Percentiles rank a stretch among this genome's conserved stretches.
Conservation (phyloP, 225 moss, liverwort and hornwort genomes). For the Sphagnum contortum region DNA sequence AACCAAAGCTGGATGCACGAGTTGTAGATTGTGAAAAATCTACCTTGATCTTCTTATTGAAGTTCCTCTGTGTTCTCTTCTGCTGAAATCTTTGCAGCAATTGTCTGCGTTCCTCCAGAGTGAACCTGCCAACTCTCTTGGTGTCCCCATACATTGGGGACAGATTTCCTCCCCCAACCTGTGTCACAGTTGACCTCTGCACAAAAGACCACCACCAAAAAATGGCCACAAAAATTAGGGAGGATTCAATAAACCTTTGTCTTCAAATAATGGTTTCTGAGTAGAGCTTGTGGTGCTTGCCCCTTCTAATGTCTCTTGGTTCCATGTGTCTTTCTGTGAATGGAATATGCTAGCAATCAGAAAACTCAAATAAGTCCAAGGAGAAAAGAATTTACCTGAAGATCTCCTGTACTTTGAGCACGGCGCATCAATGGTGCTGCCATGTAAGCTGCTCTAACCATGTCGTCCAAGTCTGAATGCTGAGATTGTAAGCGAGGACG, state of each 20-base stretch:
- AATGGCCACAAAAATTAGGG: too few species aligned
- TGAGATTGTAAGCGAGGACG: too few species aligned
- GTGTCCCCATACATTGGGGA: constrained; percentile 77
- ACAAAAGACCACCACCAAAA: background rate
- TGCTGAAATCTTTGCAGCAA: constrained; percentile 94
- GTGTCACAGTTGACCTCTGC: constrained; percentile 20
- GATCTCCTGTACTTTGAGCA: constrained; percentile 55
- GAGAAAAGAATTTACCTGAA: constrained; percentile 23
- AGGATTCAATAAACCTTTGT: too few species aligned
- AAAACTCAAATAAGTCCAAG: too few species aligned
- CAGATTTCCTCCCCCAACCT: constrained; percentile 68
- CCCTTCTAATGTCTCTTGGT: too few species aligned
- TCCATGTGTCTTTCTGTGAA: too few species aligned
- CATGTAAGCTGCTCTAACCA: too few species aligned
- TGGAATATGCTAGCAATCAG: too few species aligned
- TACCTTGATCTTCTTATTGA: constrained; percentile 99
- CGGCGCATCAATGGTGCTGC: constrained; percentile 38
- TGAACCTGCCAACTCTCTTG: constrained; percentile 84
- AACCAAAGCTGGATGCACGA: background rate
- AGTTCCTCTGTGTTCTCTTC: constrained; percentile 88
- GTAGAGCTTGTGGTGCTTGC: too few species aligned
- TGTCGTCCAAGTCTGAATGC: too few species aligned
- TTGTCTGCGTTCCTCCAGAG: constrained; percentile 90
- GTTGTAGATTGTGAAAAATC: background rate
- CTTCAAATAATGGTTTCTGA: too few species aligned